phyloP scores from a whole-genome alignment of 352 stramenopile genomes.

The Phytophthora europaea region DNA sequence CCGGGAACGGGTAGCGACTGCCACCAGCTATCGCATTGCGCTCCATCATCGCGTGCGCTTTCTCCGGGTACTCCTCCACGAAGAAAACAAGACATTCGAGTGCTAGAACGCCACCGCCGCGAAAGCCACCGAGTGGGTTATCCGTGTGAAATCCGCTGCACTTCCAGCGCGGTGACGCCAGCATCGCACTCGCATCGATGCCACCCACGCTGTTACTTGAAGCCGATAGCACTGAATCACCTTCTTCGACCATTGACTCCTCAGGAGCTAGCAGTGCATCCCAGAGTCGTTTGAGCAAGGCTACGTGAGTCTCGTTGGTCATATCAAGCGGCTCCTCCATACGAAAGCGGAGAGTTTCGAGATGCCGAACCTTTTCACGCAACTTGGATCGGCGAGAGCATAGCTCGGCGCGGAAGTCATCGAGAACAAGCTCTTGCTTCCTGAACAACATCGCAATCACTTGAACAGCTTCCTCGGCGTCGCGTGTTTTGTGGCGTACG shows the following conservation, averaged over 20 bases:
- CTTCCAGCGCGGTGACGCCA: conserved; percentile 73
- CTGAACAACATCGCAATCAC: conserved; percentile 73
- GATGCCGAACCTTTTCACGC: conserved; percentile 68
- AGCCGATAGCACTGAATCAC: conserved; percentile 24
- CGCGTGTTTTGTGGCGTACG: conserved; percentile 63
- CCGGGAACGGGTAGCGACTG: conserved; percentile 85
- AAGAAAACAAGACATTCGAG: conserved; percentile 84
- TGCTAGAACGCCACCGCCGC: conserved; percentile 75
- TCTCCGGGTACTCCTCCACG: conserved; percentile 82
- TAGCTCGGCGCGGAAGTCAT: conserved; percentile 74
- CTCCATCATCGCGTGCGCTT: conserved; percentile 79
- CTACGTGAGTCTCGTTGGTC: conserved; percentile 59
- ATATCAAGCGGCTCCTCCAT: conserved; percentile 76
- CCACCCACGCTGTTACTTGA: conserved; percentile 37
- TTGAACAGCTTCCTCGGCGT: conserved; percentile 75
- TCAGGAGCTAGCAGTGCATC: conserved; percentile 54
- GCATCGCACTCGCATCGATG: conserved; percentile 60
- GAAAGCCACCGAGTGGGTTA: conserved; percentile 80
- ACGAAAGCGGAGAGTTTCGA: conserved; percentile 80
- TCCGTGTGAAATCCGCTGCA: conserved; percentile 86
- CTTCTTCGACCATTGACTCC: conserved; percentile 33
- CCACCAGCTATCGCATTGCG: conserved; percentile 77
- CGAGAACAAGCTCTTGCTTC: conserved; percentile 63
- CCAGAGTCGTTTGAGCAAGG: conserved; percentile 79
- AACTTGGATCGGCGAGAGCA: conserved; percentile 51